These are phyloP conservation scores for Barnettozyma pratensis DNA, from an alignment of 805 yeast genomes.

Conservation along the genomic window DNA sequence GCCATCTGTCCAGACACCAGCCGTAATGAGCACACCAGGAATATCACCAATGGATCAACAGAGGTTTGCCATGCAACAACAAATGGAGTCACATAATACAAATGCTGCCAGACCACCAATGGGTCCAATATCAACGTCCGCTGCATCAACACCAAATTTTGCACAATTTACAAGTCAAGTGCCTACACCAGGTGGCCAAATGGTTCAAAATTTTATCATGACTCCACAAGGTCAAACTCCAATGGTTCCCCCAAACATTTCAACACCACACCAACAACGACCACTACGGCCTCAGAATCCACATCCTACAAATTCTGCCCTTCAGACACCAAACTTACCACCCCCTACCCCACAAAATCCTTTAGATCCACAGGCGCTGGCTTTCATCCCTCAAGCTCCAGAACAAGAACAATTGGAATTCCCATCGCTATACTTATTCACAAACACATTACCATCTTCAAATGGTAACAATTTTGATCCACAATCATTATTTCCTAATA, in stretches of 20 bases:
- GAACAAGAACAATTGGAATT: slow-evolving; percentile 16
- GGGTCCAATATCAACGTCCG: background rate
- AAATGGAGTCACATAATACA: background rate
- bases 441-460: slow-evolving; percentile 20
- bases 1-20: slow-evolving; percentile 1
- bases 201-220: slow-evolving; percentile 3
- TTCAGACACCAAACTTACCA: background rate
- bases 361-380: background rate
- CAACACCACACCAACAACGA: slow-evolving; percentile 4
- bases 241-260: slow-evolving; percentile 4
- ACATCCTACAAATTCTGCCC: slow-evolving; percentile 2
- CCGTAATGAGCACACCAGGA: background rate
- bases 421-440: slow-evolving; percentile 26
- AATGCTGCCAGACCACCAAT: background rate
- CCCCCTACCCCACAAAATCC: background rate
- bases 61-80: background rate
- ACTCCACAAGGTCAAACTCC: slow-evolving; percentile 7
- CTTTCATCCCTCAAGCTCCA: background rate
- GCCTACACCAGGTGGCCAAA: slow-evolving; percentile 6
- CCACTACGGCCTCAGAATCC: slow-evolving; percentile 6
- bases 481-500: slow-evolving; percentile 21
- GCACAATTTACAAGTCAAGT: background rate
- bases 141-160: slow-evolving; percentile 4
- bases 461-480: slow-evolving; percentile 21
- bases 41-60: background rate